Evolutionary conservation across 2,329 filamentous ascomycete species (phyloP), one percentile per base, ranked within the genome.

Genomic region (Curvularia hawaiiensis): DNA sequence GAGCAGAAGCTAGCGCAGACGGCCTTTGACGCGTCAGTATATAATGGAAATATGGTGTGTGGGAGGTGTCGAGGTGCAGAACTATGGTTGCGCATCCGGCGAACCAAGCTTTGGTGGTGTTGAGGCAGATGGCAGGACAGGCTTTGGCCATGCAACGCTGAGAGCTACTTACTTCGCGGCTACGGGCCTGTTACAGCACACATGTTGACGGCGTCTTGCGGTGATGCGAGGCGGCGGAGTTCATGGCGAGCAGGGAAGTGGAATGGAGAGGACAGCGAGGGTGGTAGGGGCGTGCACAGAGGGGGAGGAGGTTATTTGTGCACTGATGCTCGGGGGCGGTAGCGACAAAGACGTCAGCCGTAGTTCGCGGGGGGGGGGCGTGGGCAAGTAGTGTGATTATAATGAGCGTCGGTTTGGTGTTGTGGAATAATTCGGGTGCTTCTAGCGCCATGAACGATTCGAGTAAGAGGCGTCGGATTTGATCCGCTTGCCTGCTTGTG

Each of bases 151-250:
- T 43, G 28, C 28, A 12, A 31, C 14, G 24, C 26, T 12, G 28
- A 33, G 18, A 3, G 38, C 18, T 28, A 65, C 66, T 62, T 62
- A 70, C 67, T 65, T 64, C 60, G 67, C 62, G 55, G 59, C 69
- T 63, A 70, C 58, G 56, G 64, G 44, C 52, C 56, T 56, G 55
- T 67, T 63, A 69, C 61, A 70, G 66, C 53, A 67, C 56, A 66
- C 68, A 70, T 70, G 47, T 62, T 66, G 59, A 58, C 50, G 58
- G 63, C 65, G 65, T 68, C 61, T 69, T 69, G 66, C 63, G 61
- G 50, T 55, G 55, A 59, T 64, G 64, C 63, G 61, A 66, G 62
- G 62, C 66, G 66, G 65, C 64, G 57, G 68, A 62, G 56, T 65
- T 63, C 68, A 70, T 70, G 59, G 60, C 28, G 38, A 33, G 39